These are phyloP conservation scores for Boletus rubropictus DNA, from an alignment of 768 basidiomycete genomes.

Conservation along the genomic window DNA sequence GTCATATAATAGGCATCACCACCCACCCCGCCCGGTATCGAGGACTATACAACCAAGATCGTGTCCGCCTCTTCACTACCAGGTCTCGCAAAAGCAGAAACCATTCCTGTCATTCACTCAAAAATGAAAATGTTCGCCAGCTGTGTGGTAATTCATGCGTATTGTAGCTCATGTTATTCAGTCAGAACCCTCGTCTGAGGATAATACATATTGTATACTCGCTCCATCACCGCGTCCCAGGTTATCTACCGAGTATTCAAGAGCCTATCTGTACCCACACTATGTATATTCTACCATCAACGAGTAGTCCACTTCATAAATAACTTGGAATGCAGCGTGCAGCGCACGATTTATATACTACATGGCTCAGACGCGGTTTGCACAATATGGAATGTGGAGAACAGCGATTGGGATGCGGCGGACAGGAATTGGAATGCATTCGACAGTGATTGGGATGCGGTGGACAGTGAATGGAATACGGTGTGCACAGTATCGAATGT, in stretches of 20 bases:
- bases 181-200: constrained; percentile 28
- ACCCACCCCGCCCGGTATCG: constrained; percentile 49
- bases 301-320: too few relatives aligned
- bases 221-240: constrained; percentile 5
- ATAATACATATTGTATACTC: constrained; percentile 22
- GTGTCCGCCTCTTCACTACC: constrained; percentile 38
- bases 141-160: constrained; percentile 46
- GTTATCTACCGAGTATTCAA: constrained; percentile 26
- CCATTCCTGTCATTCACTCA: constrained; percentile 28
- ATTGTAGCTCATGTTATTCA: constrained; percentile 21
- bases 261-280: constrained; percentile 34
- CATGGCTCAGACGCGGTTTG: too few relatives aligned
- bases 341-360: too few relatives aligned
- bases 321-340: too few relatives aligned
- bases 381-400: too few relatives aligned
- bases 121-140: constrained; percentile 59
- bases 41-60: constrained; percentile 46
- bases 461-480: too few relatives aligned
- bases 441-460: too few relatives aligned
- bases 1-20: constrained; percentile 58
- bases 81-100: constrained; percentile 18
- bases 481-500: too few relatives aligned
- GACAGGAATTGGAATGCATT: too few relatives aligned
- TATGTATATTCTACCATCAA: too few relatives aligned
- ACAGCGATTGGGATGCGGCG: too few relatives aligned